These are phyloP conservation scores for Kwoniella newhampshirensis DNA, from an alignment of 768 basidiomycete genomes.

Conservation along the genomic window DNA sequence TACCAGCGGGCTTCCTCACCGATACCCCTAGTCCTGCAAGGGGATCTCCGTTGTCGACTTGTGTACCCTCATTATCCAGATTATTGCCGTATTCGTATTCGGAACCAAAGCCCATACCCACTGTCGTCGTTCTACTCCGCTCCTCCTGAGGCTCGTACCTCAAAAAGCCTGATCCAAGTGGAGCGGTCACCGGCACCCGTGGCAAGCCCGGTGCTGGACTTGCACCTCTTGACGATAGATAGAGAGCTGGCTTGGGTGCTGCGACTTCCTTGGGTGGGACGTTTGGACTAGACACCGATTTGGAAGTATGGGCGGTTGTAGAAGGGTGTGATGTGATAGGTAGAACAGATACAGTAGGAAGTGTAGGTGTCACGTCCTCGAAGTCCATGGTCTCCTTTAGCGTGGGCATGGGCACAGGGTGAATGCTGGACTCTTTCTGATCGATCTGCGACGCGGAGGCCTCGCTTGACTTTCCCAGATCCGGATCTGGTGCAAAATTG, in stretches of 20 bases:
- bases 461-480: no score
- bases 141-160: not conserved
- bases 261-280: no score
- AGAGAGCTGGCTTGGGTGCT: constrained; percentile 7
- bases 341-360: constrained; percentile 3
- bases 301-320: no score
- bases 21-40: constrained; percentile 23
- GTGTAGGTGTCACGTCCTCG: constrained; percentile 21
- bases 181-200: constrained; percentile 11
- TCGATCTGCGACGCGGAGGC: not conserved
- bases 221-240: constrained; percentile 2
- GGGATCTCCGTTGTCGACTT: constrained; percentile 14
- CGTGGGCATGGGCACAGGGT: not conserved
- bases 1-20: constrained; percentile 6
- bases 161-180: not conserved
- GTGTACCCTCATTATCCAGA: not conserved
- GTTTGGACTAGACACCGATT: no score
- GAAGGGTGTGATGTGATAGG: constrained; percentile 6
- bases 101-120: not conserved
- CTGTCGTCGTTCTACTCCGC: not conserved
- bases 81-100: not conserved
- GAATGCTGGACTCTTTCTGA: not conserved
- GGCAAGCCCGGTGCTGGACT: constrained; percentile 8
- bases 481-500: not conserved
- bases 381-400: constrained; percentile 1